Percentiles rank a stretch among this genome's conserved stretches.
Conservation (phyloP, 768 basidiomycete species). For the Boletus subcaerulescens region DNA sequence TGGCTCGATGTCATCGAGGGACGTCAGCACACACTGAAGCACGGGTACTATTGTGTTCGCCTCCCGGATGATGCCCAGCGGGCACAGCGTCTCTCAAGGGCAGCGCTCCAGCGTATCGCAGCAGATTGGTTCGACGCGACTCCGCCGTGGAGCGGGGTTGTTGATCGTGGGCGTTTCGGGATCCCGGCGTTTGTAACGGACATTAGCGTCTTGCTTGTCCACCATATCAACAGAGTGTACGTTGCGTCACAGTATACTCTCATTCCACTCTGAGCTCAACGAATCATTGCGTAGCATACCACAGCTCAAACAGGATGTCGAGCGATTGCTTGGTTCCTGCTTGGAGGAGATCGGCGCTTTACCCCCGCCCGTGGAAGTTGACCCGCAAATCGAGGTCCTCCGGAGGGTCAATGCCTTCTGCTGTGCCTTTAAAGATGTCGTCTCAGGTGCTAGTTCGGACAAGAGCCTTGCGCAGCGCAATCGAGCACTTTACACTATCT, state of each 20-base stretch:
- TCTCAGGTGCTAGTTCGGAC: conserved; percentile 33
- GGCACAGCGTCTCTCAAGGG: conserved; percentile 31
- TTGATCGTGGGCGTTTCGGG: conserved; percentile 50
- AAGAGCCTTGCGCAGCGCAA: conserved; percentile 39
- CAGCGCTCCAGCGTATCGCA: conserved; percentile 38
- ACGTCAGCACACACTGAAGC: conserved; percentile 41
- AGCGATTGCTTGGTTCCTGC: conserved; percentile 37
- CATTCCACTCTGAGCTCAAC: conserved; percentile 2
- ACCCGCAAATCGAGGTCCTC: conserved; percentile 47
- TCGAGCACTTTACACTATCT: conserved; percentile 29
- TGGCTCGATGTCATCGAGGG: conserved; percentile 59
- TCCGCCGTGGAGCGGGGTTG: conserved; percentile 52
- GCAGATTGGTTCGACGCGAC: conserved; percentile 45
- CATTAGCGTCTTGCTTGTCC: conserved; percentile 51
- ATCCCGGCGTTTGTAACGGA: conserved; percentile 48
- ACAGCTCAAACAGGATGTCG: conserved; percentile 38
- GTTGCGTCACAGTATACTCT: conserved; percentile 12
- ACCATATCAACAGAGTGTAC: conserved; percentile 53
- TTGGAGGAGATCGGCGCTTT: conserved; percentile 35
- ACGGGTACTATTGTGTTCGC: conserved; percentile 66
- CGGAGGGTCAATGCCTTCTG: conserved; percentile 45
- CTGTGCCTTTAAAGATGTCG: conserved; percentile 31
- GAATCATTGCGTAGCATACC: conserved; percentile 41
- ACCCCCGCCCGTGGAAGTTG: conserved; percentile 36
- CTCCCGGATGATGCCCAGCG: conserved; percentile 62